A percentile compares a stretch with the other conserved stretches of the same genome.
Conservation (phyloP, 1,284 basidiomycete genomes). For the Meira miltonrushii region DNA sequence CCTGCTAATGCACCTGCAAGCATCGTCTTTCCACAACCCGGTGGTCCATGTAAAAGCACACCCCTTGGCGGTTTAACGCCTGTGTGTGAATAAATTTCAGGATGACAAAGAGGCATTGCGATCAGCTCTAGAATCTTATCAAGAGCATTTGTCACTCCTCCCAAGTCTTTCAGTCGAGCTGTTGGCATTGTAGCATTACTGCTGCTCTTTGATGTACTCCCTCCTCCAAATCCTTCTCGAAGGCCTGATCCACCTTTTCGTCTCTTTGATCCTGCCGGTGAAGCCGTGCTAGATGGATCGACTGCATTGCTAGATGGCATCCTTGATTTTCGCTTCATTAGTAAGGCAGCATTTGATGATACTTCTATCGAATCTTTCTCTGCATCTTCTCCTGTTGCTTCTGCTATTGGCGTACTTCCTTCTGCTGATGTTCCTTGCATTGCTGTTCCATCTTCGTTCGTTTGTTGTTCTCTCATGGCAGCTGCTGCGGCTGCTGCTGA, state of each 20-base stretch:
- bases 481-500: conserved; percentile 4
- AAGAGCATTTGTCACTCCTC: conserved; percentile 76
- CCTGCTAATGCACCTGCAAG: conserved; percentile 69
- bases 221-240: background rate
- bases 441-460: background rate
- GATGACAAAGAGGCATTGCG: conserved; percentile 87
- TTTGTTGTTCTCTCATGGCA: background rate
- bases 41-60: conserved; percentile 90
- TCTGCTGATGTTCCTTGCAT: background rate
- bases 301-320: background rate
- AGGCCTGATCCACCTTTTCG: background rate
- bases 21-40: conserved; percentile 82
- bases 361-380: background rate
- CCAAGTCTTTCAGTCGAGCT: conserved; percentile 74
- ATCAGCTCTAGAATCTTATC: conserved; percentile 93
- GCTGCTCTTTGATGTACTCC: background rate
- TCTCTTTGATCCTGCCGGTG: background rate
- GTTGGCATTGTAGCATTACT: conserved; percentile 55
- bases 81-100: conserved; percentile 88
- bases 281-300: background rate
- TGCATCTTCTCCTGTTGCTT: background rate
- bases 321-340: conserved; percentile 4
- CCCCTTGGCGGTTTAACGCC: conserved; percentile 88
- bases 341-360: background rate
- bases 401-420: background rate